A percentile compares a stretch with the other conserved stretches of the same genome.
Evolutionary conservation across 345 rosid species (phyloP).

Genomic region (Salix suchowensis): DNA sequence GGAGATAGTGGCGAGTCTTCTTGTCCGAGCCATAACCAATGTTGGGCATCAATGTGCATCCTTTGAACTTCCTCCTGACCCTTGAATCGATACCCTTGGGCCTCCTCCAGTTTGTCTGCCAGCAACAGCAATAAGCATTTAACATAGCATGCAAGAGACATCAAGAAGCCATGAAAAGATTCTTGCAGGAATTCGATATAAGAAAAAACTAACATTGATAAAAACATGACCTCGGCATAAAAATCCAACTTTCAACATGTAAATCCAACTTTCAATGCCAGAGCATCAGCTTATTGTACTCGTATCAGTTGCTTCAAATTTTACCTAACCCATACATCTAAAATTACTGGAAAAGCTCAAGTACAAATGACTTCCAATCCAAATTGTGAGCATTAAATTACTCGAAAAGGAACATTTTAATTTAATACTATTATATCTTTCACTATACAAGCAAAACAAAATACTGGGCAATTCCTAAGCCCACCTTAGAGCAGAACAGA

Average conservation of each 20-base stretch:
- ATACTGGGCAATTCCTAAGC: background rate
- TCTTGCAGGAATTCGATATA: background rate
- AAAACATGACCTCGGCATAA: background rate
- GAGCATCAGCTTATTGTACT: constrained; percentile 50
- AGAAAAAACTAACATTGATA: background rate
- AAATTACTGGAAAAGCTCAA: too few species aligned
- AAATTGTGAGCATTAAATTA: too few species aligned
- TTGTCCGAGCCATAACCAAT: constrained; percentile 63
- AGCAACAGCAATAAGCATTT: background rate
- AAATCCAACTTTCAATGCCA: constrained; percentile 19
- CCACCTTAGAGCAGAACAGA: background rate
- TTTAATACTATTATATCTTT: too few species aligned
- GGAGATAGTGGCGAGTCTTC: constrained; percentile 67
- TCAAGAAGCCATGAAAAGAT: background rate
- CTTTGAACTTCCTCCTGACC: constrained; percentile 72
- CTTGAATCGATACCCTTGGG: constrained; percentile 78
- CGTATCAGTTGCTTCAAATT: background rate
- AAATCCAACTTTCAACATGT: background rate
- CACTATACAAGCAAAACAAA: background rate
- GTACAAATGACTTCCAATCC: too few species aligned
- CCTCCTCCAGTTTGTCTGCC: constrained; percentile 52
- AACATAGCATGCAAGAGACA: background rate
- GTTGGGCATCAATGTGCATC: constrained; percentile 61
- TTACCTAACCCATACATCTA: background rate
- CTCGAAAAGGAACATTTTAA: too few species aligned